These are phyloP conservation scores for Euryodendron excelsum DNA, from an alignment of 148 eudicot genomes.

Conservation along the genomic window DNA sequence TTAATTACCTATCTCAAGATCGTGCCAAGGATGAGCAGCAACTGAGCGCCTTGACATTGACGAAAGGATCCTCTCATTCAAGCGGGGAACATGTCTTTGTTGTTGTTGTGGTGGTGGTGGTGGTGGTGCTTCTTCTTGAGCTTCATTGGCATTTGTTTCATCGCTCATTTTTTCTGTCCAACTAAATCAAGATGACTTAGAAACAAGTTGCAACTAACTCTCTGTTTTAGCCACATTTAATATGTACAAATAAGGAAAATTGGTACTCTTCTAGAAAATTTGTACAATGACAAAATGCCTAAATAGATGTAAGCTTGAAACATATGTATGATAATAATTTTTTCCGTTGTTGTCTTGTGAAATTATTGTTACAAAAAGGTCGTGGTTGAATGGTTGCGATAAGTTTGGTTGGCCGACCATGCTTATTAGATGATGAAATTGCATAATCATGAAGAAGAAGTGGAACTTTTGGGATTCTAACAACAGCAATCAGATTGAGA, in stretches of 20 bases:
- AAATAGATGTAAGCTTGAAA: neutral
- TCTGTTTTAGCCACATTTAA: neutral
- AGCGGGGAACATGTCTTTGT: constrained; percentile 31
- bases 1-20: constrained; percentile 66
- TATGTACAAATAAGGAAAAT: neutral
- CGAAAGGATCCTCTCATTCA: constrained; percentile 76
- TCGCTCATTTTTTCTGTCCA: neutral
- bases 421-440: too few species aligned
- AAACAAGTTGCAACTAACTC: neutral
- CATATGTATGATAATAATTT: neutral
- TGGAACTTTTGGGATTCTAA: too few species aligned
- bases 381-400: too few species aligned
- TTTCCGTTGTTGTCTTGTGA: too few species aligned
- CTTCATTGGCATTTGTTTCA: too few species aligned
- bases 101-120: neutral
- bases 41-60: constrained; percentile 75
- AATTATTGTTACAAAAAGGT: too few species aligned
- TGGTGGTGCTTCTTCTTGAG: too few species aligned
- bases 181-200: neutral
- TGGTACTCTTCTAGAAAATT: too few species aligned
- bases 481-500: too few species aligned
- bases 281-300: neutral
- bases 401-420: too few species aligned
- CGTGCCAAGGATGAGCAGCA: constrained; percentile 95
- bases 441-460: too few species aligned